Percentiles rank a stretch among this genome's conserved stretches.
Conservation (phyloP, 2,329 filamentous ascomycete species). For the Aspergillus glaucus region DNA sequence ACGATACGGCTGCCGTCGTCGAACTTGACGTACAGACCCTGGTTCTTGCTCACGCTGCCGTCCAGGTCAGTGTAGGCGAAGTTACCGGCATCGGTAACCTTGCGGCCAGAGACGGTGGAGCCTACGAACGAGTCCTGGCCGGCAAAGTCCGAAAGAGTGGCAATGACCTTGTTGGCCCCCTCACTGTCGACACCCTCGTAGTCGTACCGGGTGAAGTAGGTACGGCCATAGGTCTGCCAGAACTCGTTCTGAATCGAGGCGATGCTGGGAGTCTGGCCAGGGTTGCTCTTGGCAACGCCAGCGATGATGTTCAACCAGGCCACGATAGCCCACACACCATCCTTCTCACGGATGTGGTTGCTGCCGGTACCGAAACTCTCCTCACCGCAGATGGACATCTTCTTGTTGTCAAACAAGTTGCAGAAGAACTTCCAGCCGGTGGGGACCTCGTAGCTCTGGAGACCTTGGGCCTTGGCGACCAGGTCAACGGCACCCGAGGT, state of each 20-base stretch:
- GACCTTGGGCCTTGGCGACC: constrained; percentile 87
- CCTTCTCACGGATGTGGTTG: constrained; percentile 99
- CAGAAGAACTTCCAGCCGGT: constrained; percentile 99
- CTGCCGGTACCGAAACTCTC: constrained; percentile 97
- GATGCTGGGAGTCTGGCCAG: constrained; percentile 79
- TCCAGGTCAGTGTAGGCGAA: constrained; percentile 99
- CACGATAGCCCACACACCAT: constrained; percentile 93
- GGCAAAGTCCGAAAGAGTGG: constrained; percentile 67
- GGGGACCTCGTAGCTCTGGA: constrained; percentile 91
- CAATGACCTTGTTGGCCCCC: constrained; percentile 83
- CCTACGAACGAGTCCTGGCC: constrained; percentile 70
- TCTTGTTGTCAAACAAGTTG: constrained; percentile 85
- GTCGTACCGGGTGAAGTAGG: constrained; percentile 98
- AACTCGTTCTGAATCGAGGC: constrained; percentile 95
- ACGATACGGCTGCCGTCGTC: constrained; percentile 92
- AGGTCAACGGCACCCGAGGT: constrained; percentile 93
- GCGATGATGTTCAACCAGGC: constrained; percentile 99
- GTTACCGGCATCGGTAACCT: constrained; percentile 83
- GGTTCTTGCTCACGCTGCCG: constrained; percentile 89
- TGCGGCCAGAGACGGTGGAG: constrained; percentile 73
- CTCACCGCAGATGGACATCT: constrained; percentile 97
- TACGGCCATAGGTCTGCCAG: constrained; percentile 92
- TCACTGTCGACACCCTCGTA: constrained; percentile 93
- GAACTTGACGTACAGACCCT: constrained; percentile 92
- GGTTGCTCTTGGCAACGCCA: constrained; percentile 76